Conservation (phyloP, 202 grass and related monocot genomes). For the Elaeis oleifera region DNA sequence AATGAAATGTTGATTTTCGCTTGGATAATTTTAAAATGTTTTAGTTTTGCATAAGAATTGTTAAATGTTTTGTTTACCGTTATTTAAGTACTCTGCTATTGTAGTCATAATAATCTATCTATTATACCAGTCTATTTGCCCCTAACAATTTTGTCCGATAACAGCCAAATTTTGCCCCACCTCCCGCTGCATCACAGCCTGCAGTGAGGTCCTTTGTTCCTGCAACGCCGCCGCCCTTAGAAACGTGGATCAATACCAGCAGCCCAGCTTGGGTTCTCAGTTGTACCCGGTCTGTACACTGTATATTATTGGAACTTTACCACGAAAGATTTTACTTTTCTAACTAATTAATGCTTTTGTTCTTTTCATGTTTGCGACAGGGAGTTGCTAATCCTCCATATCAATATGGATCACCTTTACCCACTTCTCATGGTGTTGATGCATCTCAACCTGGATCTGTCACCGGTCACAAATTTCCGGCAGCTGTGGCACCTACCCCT, state of each 20-base stretch:
- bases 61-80: too few species aligned
- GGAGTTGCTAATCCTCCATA: slow-evolving; percentile 22
- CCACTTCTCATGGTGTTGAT: slow-evolving; percentile 30
- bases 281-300: slow-evolving; percentile 59
- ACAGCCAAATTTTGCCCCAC: slow-evolving; percentile 44
- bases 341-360: neutral
- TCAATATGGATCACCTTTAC: slow-evolving; percentile 33
- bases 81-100: too few species aligned
- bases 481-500: slow-evolving; percentile 39
- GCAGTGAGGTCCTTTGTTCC: slow-evolving; percentile 67
- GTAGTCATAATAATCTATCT: neutral
- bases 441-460: slow-evolving; percentile 28
- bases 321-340: too few species aligned
- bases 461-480: slow-evolving; percentile 49
- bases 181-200: slow-evolving; percentile 27
- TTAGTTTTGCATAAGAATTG: too few species aligned
- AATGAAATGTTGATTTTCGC: too few species aligned
- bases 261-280: slow-evolving; percentile 78
- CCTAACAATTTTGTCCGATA: slow-evolving; percentile 6
- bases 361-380: slow-evolving; percentile 14
- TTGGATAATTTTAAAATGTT: too few species aligned
- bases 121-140: slow-evolving; percentile 17
- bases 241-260: slow-evolving; percentile 91
- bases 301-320: slow-evolving; percentile 22
- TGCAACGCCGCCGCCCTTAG: slow-evolving; percentile 47